Percentiles rank a stretch among this genome's conserved stretches.
phyloP scores from a whole-genome alignment of 805 yeast genomes.

The Candida silvatica region DNA sequence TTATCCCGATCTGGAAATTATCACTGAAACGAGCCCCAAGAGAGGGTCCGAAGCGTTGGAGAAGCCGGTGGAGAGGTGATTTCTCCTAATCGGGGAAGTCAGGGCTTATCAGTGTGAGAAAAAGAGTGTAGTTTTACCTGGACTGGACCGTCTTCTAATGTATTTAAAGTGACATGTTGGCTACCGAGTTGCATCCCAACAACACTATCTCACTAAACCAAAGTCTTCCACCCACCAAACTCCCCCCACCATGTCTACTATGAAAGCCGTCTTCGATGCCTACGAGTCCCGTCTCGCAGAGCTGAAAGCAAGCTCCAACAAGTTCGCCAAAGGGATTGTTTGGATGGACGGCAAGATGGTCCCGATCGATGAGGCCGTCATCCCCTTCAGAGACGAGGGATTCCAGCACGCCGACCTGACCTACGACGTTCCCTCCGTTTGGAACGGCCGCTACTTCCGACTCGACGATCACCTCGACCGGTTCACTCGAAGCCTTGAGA shows the following conservation, averaged over 20 bases:
- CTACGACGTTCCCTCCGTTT: not conserved
- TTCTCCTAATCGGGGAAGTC: no score
- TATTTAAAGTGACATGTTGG: no score
- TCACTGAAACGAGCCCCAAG: no score
- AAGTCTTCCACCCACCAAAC: no score
- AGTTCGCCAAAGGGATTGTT: not conserved
- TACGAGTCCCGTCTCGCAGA: not conserved
- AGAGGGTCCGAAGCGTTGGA: no score
- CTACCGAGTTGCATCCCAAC: no score
- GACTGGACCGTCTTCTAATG: no score
- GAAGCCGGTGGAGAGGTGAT: no score
- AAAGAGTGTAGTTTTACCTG: no score
- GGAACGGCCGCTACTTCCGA: not conserved
- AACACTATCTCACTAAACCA: no score
- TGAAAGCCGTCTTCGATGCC: not conserved
- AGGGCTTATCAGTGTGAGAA: no score
- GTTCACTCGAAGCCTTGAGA: not conserved
- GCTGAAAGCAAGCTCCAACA: not conserved
- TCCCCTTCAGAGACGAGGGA: not conserved
- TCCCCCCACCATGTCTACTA: not conserved
- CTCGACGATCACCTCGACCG: not conserved
- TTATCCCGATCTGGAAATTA: no score
- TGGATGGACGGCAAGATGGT: not conserved
- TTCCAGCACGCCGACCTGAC: not conserved
- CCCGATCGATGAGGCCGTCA: not conserved